phyloP scores from a whole-genome alignment of 331 rosid genomes.

The Malus hybrid region DNA sequence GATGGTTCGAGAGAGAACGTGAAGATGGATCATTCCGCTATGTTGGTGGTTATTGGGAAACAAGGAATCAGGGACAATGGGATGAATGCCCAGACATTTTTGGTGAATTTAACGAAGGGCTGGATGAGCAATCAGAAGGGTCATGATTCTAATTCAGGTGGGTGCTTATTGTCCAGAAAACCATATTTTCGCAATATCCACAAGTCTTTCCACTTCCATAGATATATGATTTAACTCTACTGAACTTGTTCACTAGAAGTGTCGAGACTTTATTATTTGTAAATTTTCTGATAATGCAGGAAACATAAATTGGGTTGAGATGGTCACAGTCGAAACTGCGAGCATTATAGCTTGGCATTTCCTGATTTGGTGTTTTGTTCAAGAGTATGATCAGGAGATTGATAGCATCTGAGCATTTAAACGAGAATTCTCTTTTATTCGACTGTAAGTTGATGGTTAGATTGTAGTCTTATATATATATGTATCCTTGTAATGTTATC shows the following conservation, averaged over 20 bases:
- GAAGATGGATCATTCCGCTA: conserved; percentile 64
- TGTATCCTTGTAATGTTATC: conserved; percentile 17
- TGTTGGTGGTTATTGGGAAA: conserved; percentile 86
- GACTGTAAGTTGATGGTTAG: conserved; percentile 18
- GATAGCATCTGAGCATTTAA: conserved; percentile 4
- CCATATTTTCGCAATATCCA: background rate
- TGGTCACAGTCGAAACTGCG: background rate
- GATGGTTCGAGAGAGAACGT: conserved; percentile 67
- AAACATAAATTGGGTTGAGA: background rate
- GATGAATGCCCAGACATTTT: conserved; percentile 74
- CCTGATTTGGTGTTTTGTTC: conserved; percentile 1
- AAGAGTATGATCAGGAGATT: conserved; percentile 5
- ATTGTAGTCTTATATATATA: conserved; percentile 14
- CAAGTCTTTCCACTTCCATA: background rate
- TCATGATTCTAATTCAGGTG: conserved; percentile 54
- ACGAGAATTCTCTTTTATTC: background rate
- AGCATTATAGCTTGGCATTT: background rate
- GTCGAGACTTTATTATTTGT: background rate
- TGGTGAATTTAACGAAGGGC: conserved; percentile 57
- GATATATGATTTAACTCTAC: background rate
- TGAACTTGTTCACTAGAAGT: background rate
- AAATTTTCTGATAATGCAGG: background rate
- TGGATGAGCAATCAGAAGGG: conserved; percentile 27
- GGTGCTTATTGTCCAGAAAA: background rate
- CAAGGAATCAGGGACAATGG: conserved; percentile 58